These are phyloP conservation scores for Auricularia auricula-judae DNA, from an alignment of 768 basidiomycete genomes.

Conservation along the genomic window DNA sequence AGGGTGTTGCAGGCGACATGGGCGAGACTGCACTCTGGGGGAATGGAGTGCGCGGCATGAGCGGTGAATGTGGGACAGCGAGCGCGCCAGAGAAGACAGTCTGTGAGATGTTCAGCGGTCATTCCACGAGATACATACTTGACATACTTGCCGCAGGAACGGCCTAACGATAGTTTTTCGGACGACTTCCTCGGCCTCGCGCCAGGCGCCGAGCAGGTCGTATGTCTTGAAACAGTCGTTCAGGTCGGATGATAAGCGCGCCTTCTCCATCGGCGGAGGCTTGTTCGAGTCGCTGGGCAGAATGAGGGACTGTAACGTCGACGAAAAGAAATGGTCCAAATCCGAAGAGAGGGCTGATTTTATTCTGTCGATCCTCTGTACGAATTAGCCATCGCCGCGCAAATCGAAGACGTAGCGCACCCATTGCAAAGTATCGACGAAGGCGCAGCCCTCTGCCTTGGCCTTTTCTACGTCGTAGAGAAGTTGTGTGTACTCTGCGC, in stretches of 20 bases:
- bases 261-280: conserved; percentile 38
- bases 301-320: conserved; percentile 38
- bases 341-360: conserved; percentile 77
- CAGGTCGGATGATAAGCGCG: conserved; percentile 52
- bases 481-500: conserved; percentile 85
- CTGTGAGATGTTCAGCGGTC: conserved; percentile 27
- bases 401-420: conserved; percentile 37
- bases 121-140: neutral
- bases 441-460: conserved; percentile 59
- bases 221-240: conserved; percentile 74
- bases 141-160: conserved; percentile 64
- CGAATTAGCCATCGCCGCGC: neutral
- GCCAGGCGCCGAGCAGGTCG: conserved; percentile 69
- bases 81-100: conserved; percentile 66
- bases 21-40: conserved; percentile 32
- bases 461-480: conserved; percentile 85
- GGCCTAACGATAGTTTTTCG: conserved; percentile 56
- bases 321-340: conserved; percentile 70
- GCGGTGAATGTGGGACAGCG: conserved; percentile 57
- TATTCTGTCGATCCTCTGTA: conserved; percentile 73
- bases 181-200: conserved; percentile 82
- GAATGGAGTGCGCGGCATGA: conserved; percentile 69
- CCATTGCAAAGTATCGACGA: conserved; percentile 77
- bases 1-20: conserved; percentile 43
- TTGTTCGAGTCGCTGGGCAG: conserved; percentile 26